These are phyloP conservation scores for Micractinium sp. DNA, from an alignment of 139 green algal genomes.

Conservation along the genomic window DNA sequence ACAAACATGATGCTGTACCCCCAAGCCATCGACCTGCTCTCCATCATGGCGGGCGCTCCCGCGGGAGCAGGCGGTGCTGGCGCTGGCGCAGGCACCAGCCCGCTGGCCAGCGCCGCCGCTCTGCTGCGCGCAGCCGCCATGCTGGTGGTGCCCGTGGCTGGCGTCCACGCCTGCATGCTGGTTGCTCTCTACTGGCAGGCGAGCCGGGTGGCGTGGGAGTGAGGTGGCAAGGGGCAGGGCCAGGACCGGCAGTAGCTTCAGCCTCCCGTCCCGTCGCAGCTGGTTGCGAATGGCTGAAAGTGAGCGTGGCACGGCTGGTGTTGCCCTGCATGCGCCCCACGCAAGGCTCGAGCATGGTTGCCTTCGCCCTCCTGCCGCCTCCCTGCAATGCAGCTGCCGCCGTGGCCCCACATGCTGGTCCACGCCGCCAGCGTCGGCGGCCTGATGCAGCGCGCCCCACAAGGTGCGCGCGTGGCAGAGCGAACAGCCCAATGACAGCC, in stretches of 20 bases:
- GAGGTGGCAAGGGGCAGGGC: no score
- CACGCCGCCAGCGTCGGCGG: neutral
- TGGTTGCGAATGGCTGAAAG: no score
- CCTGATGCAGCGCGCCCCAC: neutral
- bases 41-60: neutral
- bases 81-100: neutral
- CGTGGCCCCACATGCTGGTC: neutral
- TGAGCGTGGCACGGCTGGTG: no score
- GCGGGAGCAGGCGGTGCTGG: neutral
- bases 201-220: no score
- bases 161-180: slow-evolving; percentile 4
- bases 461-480: neutral
- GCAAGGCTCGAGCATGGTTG: no score
- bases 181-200: neutral
- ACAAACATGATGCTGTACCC: neutral
- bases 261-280: no score
- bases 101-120: neutral
- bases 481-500: no score
- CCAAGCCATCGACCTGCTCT: neutral
- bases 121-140: neutral
- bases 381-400: neutral
- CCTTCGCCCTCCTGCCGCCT: no score
- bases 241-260: no score
- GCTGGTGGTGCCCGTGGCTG: neutral
- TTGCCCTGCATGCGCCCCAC: no score